Base-by-base conservation (phyloP, 202 grass and related monocot species). In the Setaria viridis region DNA sequence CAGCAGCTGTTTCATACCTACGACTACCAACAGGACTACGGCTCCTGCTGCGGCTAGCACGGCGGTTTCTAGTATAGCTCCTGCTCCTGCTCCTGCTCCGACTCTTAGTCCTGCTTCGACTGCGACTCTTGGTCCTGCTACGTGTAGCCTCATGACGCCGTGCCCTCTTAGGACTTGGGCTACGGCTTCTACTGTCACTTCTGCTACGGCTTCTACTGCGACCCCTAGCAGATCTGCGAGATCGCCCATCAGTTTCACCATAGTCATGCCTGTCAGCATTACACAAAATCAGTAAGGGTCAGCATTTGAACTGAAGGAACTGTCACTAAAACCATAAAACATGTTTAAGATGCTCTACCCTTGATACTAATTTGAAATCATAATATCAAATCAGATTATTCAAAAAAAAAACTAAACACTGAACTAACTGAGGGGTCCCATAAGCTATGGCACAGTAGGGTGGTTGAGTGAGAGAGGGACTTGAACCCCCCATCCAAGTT, bases 181-280 rank as follows among this genome's bases (percentile, higher is more conserved):
- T 92, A 33, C 83, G 76, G 64, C 88, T 92, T 77, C 79, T 88
- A 74, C 91, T 95, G 42, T 86, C 84, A 78, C 90, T 90, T 34
- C 83, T 89, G 69, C 87, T 94, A 72, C 81, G 91, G 71, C 89
- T 95, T 70, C 85, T 87, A 42, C 87, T 93, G 59, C 87, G 91
- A 55, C 90, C 86, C 82, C 82, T 86, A 54, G 54, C 86, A 67
- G 91, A 90, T 60, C 82, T 96, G 56, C 81, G 85, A 53, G 83
- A 80, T 32, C 32, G 66, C 50, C 73, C 84, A 78, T 89, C 87
- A 70, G 83, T 65, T 57, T 86, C 85, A 83, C 68, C 84, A 19
- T 54, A 15, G 82, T 84, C 76, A 66, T 88, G 30, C 82, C 90
- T 90, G 76, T 73, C 82, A 67, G 69, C 65, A 70, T 79, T 73